Evolutionary conservation across 2,329 filamentous ascomycete genomes (phyloP), one percentile per base, ranked within the genome.

Genomic region (Botrytis hyacinthi): DNA sequence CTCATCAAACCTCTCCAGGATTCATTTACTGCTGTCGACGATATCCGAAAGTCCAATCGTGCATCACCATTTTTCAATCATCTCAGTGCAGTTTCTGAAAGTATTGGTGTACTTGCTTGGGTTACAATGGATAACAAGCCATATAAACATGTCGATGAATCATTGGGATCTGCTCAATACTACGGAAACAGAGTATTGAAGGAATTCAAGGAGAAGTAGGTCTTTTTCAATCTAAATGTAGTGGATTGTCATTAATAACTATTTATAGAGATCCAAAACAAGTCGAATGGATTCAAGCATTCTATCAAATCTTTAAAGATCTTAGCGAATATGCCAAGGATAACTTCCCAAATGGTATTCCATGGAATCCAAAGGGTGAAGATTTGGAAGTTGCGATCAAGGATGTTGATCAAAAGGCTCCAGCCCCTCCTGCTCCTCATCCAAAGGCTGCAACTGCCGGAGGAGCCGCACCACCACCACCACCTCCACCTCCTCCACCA

Each of bases 111-210:
- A 57, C 85, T 99, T 74, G 93, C 93, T 48, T 99, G 96, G 96
- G 92, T 98, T 73, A 92, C 92, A 0, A 89, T 96, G 67, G 93
- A 97, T 70, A 87, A 85, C 76, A 94, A 94, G 81, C 96, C 96
- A 3, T 91, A 89, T 76, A 95, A 96, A 80, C 93, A 95, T 79
- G 92, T 98, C 65, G 91, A 91, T 65, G 95, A 97, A 78, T 91
- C 91, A 74, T 86, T 97, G 32, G 91, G 91, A 44, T 92, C 94
- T 69, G 93, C 95, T 59, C 92, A 98, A 82, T 97, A 97, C 85
- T 98, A 93, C 79, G 96, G 96, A 48, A 98, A 99, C 85, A 90
- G 95, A 78, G 93, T 99, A 54, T 85, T 98, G 78, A 97, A 94
- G 84, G 92, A 97, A 79, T 91, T 92, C 83, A 98, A 97, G 84